Evolutionary conservation across 345 rosid genomes (phyloP).

Genomic region (Bruguiera parviflora): DNA sequence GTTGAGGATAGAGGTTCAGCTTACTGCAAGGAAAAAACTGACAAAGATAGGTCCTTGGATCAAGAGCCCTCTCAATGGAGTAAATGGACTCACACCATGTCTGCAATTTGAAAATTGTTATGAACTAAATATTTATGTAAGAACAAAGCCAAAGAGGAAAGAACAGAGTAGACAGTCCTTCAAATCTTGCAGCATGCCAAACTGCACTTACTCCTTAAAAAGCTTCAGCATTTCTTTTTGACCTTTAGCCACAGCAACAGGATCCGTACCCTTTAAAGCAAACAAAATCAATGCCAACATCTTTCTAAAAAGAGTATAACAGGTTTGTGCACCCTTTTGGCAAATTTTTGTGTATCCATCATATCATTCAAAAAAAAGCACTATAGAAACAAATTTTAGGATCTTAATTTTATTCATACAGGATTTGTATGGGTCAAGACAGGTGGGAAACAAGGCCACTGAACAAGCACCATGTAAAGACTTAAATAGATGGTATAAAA

Average conservation of each 20-base stretch:
- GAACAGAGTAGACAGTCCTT: neutral
- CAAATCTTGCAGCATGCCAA: conserved; percentile 1
- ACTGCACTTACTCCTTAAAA: conserved; percentile 66
- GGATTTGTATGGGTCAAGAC: no score
- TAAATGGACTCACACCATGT: conserved; percentile 72
- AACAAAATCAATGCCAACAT: neutral
- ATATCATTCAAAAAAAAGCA: no score
- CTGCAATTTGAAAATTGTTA: conserved; percentile 39
- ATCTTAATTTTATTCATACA: neutral
- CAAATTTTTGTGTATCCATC: neutral
- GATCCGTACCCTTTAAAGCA: conserved; percentile 47
- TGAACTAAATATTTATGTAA: neutral
- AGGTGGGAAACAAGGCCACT: neutral
- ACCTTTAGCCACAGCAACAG: conserved; percentile 47
- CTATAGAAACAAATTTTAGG: no score
- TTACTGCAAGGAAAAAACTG: conserved; percentile 83
- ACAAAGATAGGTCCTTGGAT: conserved; percentile 76
- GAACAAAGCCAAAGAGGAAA: neutral
- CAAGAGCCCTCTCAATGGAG: conserved; percentile 79
- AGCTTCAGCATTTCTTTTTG: conserved; percentile 62
- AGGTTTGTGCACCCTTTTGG: neutral
- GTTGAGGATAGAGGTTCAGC: conserved; percentile 18
- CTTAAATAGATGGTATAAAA: no score
- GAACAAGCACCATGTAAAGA: no score
- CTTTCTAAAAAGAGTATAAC: conserved; percentile 2